phyloP scores from a whole-genome alignment of 345 rosid genomes.

The sweet orange (Citrus sinensis) region DVS_A1.0 CM039163.1:40384001-40384500 shows the following conservation, averaged over 20 bases:
- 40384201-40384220: background rate
- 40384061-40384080: too few relatives aligned
- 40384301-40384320: too few relatives aligned
- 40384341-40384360: too few relatives aligned
- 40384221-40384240: background rate
- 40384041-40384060: background rate
- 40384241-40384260: background rate
- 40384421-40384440: too few relatives aligned
- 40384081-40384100: background rate
- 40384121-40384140: constrained; percentile 8
- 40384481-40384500: too few relatives aligned
- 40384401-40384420: too few relatives aligned
- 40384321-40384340: too few relatives aligned
- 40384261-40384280: background rate
- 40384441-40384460: too few relatives aligned
- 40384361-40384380: too few relatives aligned
- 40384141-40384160: background rate
- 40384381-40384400: too few relatives aligned
- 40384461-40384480: too few relatives aligned
- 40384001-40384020: background rate
- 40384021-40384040: background rate
- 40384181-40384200: background rate
- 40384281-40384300: too few relatives aligned
- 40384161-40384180: background rate
- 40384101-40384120: background rate